Base-by-base conservation (phyloP, 495 filamentous ascomycete genomes). In the Xylaria intraflava region DNA sequence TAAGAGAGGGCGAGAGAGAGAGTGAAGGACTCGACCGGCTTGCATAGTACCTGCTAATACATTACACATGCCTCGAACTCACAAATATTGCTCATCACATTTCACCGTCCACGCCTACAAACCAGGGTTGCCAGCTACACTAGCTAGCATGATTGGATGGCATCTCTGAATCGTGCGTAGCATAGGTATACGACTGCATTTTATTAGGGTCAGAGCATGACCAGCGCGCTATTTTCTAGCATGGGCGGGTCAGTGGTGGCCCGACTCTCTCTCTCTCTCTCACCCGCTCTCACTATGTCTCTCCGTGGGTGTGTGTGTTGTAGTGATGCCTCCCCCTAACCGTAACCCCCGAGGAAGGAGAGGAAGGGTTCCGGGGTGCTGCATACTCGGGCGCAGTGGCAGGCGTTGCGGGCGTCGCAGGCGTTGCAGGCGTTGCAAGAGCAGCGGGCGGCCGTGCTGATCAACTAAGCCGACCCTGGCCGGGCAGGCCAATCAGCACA, bases 221-320 rank as follows among this genome's bases (percentile, higher is more conserved):
- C 33, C 23, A 39, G 39, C 46, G 53, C 53, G 53, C 40, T 51
- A 56, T 56, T 56, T 56, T 56, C 53, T 46, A 29, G 20, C 44
- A 54, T 47, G n/a, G 8, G 30, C 41, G 20, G 29, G 22, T 17
- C 36, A 6, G 22, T 42, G 29, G 22, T 53, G 51, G 52, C 43
- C 47, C 52, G 36, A 55, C 52, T 55, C 16, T 45, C 30, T 20
- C 16, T 45, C 20, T 23, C 29, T 17, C 14, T 22, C 12, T 31
- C 20, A n/a, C n/a, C n/a, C n/a, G n/a, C n/a, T n/a, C n/a, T n/a
- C n/a, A n/a, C n/a, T n/a, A n/a, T n/a, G n/a, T n/a, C n/a, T n/a
- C n/a, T n/a, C n/a, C n/a, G n/a, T n/a, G n/a, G n/a, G n/a, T n/a
- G n/a, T n/a, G n/a, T n/a, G n/a, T n/a, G n/a, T n/a, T n/a, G n/a